These are phyloP conservation scores for Peribolospora kevripleyi DNA, from an alignment of 768 basidiomycete genomes.

Conservation along the genomic window DNA sequence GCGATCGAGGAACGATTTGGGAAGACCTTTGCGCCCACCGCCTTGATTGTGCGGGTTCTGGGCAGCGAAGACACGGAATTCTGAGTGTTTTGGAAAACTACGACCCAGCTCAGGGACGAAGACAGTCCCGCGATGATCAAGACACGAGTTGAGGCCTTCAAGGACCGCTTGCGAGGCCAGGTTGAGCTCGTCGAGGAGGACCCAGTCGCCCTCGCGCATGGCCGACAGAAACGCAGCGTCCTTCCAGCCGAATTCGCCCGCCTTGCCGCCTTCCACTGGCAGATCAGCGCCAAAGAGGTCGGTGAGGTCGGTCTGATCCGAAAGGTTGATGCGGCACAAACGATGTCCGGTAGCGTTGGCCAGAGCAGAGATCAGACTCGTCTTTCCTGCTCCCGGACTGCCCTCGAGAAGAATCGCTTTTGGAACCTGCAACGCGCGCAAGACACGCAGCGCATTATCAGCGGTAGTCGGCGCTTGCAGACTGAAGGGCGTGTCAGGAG, in stretches of 20 bases:
- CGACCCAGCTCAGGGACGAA: constrained; percentile 86
- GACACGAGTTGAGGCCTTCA: constrained; percentile 82
- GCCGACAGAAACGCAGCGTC: constrained; percentile 88
- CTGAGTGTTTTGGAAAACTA: constrained; percentile 62
- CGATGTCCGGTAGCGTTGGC: constrained; percentile 53
- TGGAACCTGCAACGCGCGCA: constrained; percentile 62
- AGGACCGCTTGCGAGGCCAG: constrained; percentile 86
- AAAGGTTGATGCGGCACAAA: constrained; percentile 81
- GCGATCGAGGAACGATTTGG: constrained; percentile 88
- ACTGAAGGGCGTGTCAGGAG: constrained; percentile 34
- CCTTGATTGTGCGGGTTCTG: constrained; percentile 93
- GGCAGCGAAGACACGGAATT: constrained; percentile 92
- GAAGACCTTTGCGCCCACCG: constrained; percentile 86
- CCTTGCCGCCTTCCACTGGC: constrained; percentile 68
- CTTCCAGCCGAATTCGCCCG: constrained; percentile 90
- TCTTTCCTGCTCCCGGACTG: constrained; percentile 95
- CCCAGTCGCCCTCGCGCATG: constrained; percentile 89
- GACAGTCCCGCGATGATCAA: constrained; percentile 85
- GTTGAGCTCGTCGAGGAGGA: constrained; percentile 97
- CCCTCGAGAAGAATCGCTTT: constrained; percentile 92
- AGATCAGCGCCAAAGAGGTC: constrained; percentile 92
- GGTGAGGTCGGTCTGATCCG: constrained; percentile 89
- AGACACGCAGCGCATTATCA: constrained; percentile 63
- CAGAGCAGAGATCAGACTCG: constrained; percentile 68
- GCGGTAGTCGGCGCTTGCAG: constrained; percentile 69